Percentiles rank a stretch among this genome's conserved stretches.
phyloP scores from a whole-genome alignment of 495 filamentous ascomycete species.

The Apiosordaria backusii region DNA sequence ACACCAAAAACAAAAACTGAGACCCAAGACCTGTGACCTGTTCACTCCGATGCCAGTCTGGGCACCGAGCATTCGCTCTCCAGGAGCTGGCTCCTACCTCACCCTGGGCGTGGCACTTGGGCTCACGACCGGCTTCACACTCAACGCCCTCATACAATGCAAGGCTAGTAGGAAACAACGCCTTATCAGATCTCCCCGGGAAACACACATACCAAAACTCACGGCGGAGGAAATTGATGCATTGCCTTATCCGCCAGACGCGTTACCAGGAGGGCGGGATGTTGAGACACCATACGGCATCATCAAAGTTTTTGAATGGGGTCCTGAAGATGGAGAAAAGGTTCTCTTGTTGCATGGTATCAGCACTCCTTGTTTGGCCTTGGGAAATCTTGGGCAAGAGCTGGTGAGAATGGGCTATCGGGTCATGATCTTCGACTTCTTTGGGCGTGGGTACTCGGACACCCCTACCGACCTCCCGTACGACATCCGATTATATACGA shows the following conservation, averaged over 20 bases:
- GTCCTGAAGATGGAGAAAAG: conserved; percentile 65
- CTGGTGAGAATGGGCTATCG: conserved; percentile 66
- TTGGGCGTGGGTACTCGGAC: conserved; percentile 77
- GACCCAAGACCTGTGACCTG: background rate
- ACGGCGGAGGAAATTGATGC: conserved; percentile 17
- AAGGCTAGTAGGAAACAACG: background rate
- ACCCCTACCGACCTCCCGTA: conserved; percentile 62
- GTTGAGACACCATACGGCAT: conserved; percentile 70
- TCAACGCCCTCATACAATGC: conserved; percentile 9
- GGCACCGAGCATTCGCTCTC: conserved; percentile 7
- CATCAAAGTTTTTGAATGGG: conserved; percentile 78
- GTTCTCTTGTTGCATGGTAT: conserved; percentile 78
- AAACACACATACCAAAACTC: conserved; percentile 27
- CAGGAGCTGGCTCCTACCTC: conserved; percentile 18
- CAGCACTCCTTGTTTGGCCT: conserved; percentile 67
- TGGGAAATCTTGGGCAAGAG: conserved; percentile 61
- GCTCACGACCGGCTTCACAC: conserved; percentile 18
- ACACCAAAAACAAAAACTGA: background rate
- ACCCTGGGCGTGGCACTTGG: conserved; percentile 21
- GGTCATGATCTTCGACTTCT: conserved; percentile 78
- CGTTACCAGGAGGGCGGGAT: conserved; percentile 70
- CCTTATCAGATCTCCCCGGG: conserved; percentile 24
- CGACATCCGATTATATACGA: conserved; percentile 65
- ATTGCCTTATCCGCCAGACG: conserved; percentile 67
- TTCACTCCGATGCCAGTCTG: conserved; percentile 18